Percentiles rank a stretch among this genome's conserved stretches.
phyloP scores from a whole-genome alignment of 768 basidiomycete species.

The Termitomyces sp. region DNA sequence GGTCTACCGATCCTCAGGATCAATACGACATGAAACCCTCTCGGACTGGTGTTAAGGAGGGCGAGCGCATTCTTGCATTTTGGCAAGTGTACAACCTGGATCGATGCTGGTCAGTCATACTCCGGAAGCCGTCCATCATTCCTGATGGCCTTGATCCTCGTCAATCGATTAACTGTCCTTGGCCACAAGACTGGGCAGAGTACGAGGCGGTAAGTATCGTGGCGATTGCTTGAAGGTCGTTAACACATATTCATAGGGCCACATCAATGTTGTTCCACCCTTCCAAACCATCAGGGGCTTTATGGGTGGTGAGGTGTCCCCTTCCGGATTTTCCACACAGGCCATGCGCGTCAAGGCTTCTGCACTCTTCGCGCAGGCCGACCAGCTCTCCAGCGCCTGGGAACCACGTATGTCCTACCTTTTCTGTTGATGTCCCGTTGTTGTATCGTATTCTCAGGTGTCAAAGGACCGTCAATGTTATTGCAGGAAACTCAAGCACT shows the following conservation, averaged over 20 bases:
- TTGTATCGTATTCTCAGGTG: conserved; percentile 25
- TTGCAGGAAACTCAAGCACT: conserved; percentile 58
- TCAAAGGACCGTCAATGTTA: conserved; percentile 45
- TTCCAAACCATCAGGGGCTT: conserved; percentile 63
- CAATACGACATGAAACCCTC: conserved; percentile 53
- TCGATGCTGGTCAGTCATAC: conserved; percentile 74
- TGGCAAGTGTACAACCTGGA: conserved; percentile 85
- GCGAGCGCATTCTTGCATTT: conserved; percentile 71
- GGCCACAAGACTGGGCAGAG: conserved; percentile 72
- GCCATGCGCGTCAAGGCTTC: conserved; percentile 75
- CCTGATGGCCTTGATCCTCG: conserved; percentile 58
- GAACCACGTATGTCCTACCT: conserved; percentile 43
- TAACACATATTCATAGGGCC: conserved; percentile 44
- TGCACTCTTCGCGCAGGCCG: conserved; percentile 69
- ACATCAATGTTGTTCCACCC: conserved; percentile 45
- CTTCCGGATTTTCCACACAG: conserved; percentile 57
- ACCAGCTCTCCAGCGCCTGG: conserved; percentile 58
- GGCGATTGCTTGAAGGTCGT: not conserved
- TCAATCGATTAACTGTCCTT: conserved; percentile 66
- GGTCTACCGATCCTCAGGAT: conserved; percentile 31
- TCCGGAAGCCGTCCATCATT: conserved; percentile 64
- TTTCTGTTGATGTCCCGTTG: not conserved
- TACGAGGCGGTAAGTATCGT: conserved; percentile 62
- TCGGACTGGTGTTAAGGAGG: conserved; percentile 58
- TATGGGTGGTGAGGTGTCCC: conserved; percentile 54